These are phyloP conservation scores for Oryza meyeriana DNA, from an alignment of 176 grass and related monocot genomes.

Conservation along the genomic window DNA sequence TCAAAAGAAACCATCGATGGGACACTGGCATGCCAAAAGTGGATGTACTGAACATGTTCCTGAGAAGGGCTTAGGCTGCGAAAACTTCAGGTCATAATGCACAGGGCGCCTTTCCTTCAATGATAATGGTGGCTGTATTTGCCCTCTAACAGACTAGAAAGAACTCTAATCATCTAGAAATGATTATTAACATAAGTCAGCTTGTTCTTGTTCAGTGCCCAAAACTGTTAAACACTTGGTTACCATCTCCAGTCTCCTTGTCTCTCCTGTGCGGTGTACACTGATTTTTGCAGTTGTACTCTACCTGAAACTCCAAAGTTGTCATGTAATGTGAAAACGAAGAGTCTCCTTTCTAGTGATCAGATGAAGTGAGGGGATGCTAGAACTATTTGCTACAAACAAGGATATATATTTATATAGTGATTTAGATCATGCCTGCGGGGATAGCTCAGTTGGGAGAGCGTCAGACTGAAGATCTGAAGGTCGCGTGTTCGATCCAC, in stretches of 20 bases:
- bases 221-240: conserved; percentile 15
- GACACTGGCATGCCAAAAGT: background rate
- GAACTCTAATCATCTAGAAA: conserved; percentile 21
- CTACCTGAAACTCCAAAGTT: too few species aligned
- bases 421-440: background rate
- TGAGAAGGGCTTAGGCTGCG: background rate
- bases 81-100: background rate
- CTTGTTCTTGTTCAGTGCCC: background rate
- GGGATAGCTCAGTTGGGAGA: conserved; percentile 99
- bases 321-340: too few species aligned
- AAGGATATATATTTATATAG: too few species aligned
- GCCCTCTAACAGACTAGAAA: conserved; percentile 33
- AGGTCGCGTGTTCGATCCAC: conserved; percentile 97
- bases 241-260: background rate
- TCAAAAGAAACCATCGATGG: conserved; percentile 19
- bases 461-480: conserved; percentile 99
- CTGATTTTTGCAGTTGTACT: background rate
- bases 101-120: background rate
- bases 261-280: background rate
- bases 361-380: too few species aligned
- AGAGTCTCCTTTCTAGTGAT: too few species aligned
- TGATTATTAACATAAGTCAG: conserved; percentile 14
- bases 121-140: conserved; percentile 13
- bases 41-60: background rate
- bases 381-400: too few species aligned